Evolutionary conservation across 192 early-diverging fungal genomes (phyloP), one percentile per base, ranked within the genome.

Genomic region (Dissophora ornata): DNA sequence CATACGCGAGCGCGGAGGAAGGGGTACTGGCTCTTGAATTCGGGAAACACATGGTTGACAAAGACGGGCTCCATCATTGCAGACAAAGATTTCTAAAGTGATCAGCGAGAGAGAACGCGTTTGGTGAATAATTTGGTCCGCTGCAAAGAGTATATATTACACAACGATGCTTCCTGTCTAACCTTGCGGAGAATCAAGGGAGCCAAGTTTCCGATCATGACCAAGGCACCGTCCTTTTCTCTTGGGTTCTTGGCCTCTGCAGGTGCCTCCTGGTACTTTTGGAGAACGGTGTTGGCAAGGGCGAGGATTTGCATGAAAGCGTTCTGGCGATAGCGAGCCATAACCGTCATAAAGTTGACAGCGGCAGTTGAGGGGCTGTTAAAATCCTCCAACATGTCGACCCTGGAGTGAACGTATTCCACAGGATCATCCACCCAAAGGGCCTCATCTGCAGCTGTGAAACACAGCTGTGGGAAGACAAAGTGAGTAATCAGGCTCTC

Each of bases 371-470:
- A 82, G 26, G 95, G 91, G 41, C 92, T 94, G 29, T 88, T 85
- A 71, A 95, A 94, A 55, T 97, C 95, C 56, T 97, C 96, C 44
- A 96, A 45, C 57, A 65, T 67, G 80, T 85, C 88, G 52, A 89
- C 73, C 59, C 86, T 89, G 67, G 90, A 90, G 67, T 93, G 88
- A 44, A 99, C 90, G 62, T 90, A 99, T 80, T 99, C 97, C 24
- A 95, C 89, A 6, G 95, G 92, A 71, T 98, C 94, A 34, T 96
- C 93, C 42, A 90, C 83, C 97, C 97, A 99, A 25, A 97, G 85
- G 75, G 91, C 87, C 66, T 91, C 85, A 77, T 99, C 96, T 41
- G 87, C 87, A 29, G 86, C 77, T 73, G 88, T 89, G 74, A 97
- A 97, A 86, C 93, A 97, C 30, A 99, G 71, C 58, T 93, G 90